phyloP scores from a whole-genome alignment of 306 rosid genomes.

The Sophora flavescens region DNA sequence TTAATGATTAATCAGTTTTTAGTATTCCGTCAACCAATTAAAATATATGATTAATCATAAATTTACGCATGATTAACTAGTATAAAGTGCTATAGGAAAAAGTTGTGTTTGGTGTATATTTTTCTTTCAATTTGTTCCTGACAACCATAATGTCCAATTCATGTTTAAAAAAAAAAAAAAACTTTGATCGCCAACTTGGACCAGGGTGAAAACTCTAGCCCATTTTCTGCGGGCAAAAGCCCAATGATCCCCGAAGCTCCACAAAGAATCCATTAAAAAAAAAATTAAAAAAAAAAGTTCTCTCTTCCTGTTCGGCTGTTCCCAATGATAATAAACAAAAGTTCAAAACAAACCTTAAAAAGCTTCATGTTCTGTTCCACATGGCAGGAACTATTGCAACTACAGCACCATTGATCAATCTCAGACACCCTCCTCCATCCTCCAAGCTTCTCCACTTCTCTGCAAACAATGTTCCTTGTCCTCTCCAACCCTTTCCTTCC shows the following conservation, averaged over 20 bases:
- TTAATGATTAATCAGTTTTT: no score
- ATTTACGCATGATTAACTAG: no score
- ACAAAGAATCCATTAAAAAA: not conserved
- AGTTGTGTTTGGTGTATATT: no score
- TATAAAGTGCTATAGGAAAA: no score
- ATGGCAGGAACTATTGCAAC: constrained; percentile 60
- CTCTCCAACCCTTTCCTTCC: constrained; percentile 26
- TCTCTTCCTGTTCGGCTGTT: constrained; percentile 12
- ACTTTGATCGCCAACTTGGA: no score
- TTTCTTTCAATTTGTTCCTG: no score
- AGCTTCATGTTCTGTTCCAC: constrained; percentile 30
- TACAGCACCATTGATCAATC: constrained; percentile 34
- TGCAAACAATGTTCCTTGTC: constrained; percentile 34
- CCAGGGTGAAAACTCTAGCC: not conserved
- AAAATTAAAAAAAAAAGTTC: not conserved
- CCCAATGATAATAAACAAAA: not conserved
- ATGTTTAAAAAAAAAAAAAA: no score
- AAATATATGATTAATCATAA: no score
- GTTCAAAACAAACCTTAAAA: not conserved
- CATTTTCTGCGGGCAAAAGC: not conserved
- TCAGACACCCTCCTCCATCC: constrained; percentile 41
- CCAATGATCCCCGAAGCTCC: not conserved
- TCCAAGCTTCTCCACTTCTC: constrained; percentile 43
- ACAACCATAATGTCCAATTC: no score
- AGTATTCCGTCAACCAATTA: no score